Base-by-base conservation (phyloP, 345 rosid species). In the Pugionium cornutum region DNA sequence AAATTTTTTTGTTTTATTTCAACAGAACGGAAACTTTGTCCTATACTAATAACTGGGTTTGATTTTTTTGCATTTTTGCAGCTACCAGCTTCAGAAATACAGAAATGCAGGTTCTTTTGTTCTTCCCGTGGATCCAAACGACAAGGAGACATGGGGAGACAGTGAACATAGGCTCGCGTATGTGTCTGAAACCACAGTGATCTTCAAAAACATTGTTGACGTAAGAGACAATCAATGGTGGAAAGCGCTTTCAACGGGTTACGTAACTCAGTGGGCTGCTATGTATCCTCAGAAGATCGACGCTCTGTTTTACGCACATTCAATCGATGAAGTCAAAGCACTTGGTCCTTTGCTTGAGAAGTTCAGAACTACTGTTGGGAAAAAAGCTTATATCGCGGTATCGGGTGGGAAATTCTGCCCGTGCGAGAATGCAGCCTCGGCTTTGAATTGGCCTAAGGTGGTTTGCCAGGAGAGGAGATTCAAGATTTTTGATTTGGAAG, bases 211-310 rank as follows among this genome's bases (percentile, higher is more conserved):
- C 81, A 66, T 84, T 45, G 96, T 94, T 10, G 95, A 90, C 70
- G 95, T 94, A 25, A 75, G 99, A 40, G 97, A 94, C 47, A 92
- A 94, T 40, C 99, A 94, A 53, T 94, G 99, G 99, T 94, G 99
- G 99, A 89, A 72, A 64, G 96, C 96, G 28, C 77, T 94, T 33
- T 80, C 95, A 0, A 81, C 89, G 0, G 99, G 99, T 33, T 94
- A 94, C 62, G 61, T 90, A 9, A 94, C 99, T 11, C 99, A 85
- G 33, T 94, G 99, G 99, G 97, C 99, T 54, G 90, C 88, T 4
- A 94, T 94, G 97, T 8, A 94, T 72, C 89, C 97, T 74, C 97
- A 94, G 65, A 91, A 88, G 79, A 81, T 88, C 0, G 99, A 94
- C 51, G 99, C 97, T 30, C 77, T 94, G 52, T 86, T 94, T 72